These are phyloP conservation scores for Debaryomyces hansenii DNA, from an alignment of 805 yeast species.

Conservation along the genomic window DNA sequence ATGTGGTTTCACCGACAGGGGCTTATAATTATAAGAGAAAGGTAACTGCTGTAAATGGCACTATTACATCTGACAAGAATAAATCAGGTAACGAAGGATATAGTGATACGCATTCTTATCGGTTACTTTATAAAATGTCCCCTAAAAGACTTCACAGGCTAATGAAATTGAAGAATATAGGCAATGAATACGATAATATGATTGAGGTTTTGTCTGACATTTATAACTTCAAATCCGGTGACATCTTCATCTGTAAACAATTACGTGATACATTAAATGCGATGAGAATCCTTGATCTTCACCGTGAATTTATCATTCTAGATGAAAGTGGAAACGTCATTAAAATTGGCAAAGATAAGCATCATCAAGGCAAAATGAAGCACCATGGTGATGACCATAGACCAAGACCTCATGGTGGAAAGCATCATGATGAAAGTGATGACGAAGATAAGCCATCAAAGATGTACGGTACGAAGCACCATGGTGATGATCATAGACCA, in stretches of 20 bases:
- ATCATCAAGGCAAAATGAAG: neutral
- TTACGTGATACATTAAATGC: neutral
- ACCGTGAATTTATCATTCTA: neutral
- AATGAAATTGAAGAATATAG: neutral
- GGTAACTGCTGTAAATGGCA: slow-evolving; percentile 35
- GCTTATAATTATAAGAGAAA: slow-evolving; percentile 22
- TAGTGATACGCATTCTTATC: neutral
- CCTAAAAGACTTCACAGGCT: neutral
- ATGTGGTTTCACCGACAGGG: slow-evolving; percentile 18
- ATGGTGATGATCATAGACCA: neutral
- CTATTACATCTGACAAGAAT: slow-evolving; percentile 17
- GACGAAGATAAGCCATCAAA: neutral
- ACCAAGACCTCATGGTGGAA: no score
- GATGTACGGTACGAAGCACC: no score
- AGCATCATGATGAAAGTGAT: neutral
- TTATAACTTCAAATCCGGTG: neutral
- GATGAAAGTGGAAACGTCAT: neutral
- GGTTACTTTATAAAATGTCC: no score
- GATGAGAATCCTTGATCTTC: neutral
- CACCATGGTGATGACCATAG: no score
- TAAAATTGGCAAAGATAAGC: neutral
- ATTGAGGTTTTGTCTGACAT: neutral
- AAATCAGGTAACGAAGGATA: neutral
- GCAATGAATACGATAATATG: neutral
- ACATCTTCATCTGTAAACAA: neutral